Evolutionary conservation across 1,284 basidiomycete genomes (phyloP).

Genomic region (Fomitopsis betulina): DNA sequence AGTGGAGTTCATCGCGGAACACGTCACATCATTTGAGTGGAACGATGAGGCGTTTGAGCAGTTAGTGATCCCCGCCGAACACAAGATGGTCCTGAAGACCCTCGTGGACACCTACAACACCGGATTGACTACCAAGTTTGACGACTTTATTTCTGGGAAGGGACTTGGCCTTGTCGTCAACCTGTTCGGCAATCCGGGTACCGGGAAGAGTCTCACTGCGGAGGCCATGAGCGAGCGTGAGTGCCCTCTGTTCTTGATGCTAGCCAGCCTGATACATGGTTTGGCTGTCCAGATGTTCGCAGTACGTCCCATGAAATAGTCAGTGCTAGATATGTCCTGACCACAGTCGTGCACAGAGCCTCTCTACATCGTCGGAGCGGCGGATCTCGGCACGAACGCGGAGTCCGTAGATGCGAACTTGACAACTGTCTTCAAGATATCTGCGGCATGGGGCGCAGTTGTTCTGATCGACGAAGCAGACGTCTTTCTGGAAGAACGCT

Average conservation of each 20-base stretch:
- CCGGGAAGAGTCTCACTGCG: constrained; percentile 43
- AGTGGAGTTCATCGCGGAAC: constrained; percentile 56
- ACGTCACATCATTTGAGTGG: constrained; percentile 48
- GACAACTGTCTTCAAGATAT: constrained; percentile 34
- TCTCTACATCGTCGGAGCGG: constrained; percentile 60
- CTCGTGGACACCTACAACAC: constrained; percentile 53
- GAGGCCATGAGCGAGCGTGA: constrained; percentile 44
- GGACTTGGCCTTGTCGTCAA: constrained; percentile 59
- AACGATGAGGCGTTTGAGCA: constrained; percentile 54
- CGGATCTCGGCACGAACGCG: constrained; percentile 53
- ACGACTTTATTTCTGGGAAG: constrained; percentile 61
- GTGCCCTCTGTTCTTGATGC: background rate
- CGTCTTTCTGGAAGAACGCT: constrained; percentile 60
- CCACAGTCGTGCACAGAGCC: constrained; percentile 16
- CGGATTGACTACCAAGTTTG: constrained; percentile 39
- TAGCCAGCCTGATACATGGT: background rate
- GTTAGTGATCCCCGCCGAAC: constrained; percentile 48
- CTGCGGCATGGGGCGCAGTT: constrained; percentile 59
- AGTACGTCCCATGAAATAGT: constrained; percentile 13
- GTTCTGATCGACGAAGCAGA: constrained; percentile 56
- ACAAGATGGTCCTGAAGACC: constrained; percentile 51
- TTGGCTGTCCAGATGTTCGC: constrained; percentile 19
- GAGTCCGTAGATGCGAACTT: constrained; percentile 25
- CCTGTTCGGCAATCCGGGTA: constrained; percentile 58
- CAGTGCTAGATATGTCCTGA: background rate